Evolutionary conservation across 2,329 filamentous ascomycete species (phyloP), one percentile per base, ranked within the genome.

Genomic region (Zarea fungicola): DNA sequence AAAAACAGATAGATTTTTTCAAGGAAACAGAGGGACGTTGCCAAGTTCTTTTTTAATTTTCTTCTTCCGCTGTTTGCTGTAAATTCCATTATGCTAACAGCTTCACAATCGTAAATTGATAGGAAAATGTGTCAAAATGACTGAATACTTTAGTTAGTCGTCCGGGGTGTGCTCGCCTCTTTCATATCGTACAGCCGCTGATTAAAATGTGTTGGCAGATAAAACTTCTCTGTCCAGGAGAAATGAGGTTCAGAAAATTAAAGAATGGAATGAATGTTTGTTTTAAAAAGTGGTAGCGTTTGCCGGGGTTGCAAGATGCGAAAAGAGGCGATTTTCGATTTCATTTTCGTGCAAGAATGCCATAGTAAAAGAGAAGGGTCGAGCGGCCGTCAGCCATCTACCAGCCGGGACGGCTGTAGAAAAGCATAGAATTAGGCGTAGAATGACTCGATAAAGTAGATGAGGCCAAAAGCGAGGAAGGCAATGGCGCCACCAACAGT

Each of bases 401-500:
- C n/a, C 25, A 9, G 39, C 28, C 48, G 22, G 25, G 18, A 19
- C 14, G 19, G 32, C 18, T 8, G 5, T 22, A 6, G 8, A n/a
- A 25, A 23, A 18, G 16, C 5, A 14, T 26, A 7, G 5, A 6
- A 22, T 55, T 68, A 79, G 44, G 69, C 68, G 61, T 81, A 82
- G 61, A 91, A 71, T 13, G 86, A 85, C 68, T 97, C 92, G 52
- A 91, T 74, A 31, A 95, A 71, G 69, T 99, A 99, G 58, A 99
- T 91, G 58, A 96, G 69, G 52, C 90, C 92, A 64, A 99, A 99
- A 25, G 90, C 69, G 41, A 97, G 74, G 72, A 99, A 99, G 14
- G 92, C 90, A 49, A 87, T 71, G 7, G 93, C 92, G 52, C 93
- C 93, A 54, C 93, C 92, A 44, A 97, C 77, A 26, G 92, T 97